Conservation (phyloP, 75 land plant genomes). For the Sequoia sempervirens region DNA sequence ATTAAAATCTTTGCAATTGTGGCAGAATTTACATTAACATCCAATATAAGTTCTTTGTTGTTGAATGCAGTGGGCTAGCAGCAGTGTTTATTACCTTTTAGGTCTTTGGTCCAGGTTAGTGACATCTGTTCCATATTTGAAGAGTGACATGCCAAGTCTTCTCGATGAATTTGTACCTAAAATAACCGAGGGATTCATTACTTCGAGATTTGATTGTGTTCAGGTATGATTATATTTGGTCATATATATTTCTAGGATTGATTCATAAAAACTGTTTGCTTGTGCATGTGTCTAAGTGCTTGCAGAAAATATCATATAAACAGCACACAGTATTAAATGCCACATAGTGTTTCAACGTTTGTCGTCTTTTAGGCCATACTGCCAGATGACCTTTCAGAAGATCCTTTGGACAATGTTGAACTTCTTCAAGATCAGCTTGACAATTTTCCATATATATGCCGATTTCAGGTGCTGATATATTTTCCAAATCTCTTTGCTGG, state of each 20-base stretch:
- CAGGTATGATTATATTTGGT: constrained; percentile 42
- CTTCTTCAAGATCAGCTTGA: too few relatives aligned
- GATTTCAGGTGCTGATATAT: constrained; percentile 60
- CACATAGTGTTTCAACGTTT: background rate
- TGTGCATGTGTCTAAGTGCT: background rate
- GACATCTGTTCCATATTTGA: constrained; percentile 87
- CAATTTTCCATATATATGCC: constrained; percentile 17
- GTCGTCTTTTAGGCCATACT: constrained; percentile 11
- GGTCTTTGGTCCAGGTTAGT: constrained; percentile 95
- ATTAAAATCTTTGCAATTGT: too few relatives aligned
- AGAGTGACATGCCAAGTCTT: constrained; percentile 78
- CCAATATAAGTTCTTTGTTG: background rate
- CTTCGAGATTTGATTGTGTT: constrained; percentile 83
- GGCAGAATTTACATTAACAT: too few relatives aligned
- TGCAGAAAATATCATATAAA: background rate
- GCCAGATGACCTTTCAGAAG: too few relatives aligned
- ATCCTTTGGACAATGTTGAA: too few relatives aligned
- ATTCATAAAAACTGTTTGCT: background rate
- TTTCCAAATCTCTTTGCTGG: background rate
- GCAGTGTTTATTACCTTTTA: constrained; percentile 92
- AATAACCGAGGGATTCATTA: constrained; percentile 85
- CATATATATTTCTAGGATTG: background rate
- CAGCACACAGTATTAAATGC: background rate
- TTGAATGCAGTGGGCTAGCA: constrained; percentile 84
- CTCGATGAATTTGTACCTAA: constrained; percentile 90